Evolutionary conservation across 768 basidiomycete genomes (phyloP).

Genomic region (Terana coerulea): DNA sequence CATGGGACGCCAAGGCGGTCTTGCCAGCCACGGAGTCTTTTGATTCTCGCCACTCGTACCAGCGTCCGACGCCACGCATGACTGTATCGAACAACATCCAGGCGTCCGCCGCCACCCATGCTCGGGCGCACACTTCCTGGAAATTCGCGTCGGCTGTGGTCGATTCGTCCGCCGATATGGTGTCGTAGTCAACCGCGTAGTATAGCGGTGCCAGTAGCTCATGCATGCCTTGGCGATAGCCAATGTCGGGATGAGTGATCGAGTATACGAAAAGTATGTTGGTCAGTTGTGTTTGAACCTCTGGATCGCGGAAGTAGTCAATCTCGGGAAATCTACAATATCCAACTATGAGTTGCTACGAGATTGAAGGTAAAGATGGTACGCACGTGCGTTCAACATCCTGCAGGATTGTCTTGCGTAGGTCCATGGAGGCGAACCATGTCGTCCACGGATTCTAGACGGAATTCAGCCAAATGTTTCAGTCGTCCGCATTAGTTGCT

Average conservation of each 20-base stretch:
- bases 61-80: slow-evolving; percentile 76
- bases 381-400: slow-evolving; percentile 95
- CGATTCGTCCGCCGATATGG: slow-evolving; percentile 41
- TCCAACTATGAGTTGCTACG: background rate
- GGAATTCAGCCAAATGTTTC: background rate
- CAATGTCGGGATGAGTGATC: slow-evolving; percentile 72
- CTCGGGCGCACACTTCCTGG: slow-evolving; percentile 57
- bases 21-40: slow-evolving; percentile 10
- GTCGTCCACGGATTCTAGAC: slow-evolving; percentile 89
- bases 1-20: slow-evolving; percentile 41
- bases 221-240: slow-evolving; percentile 99
- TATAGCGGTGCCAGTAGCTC: slow-evolving; percentile 89
- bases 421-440: slow-evolving; percentile 88
- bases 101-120: slow-evolving; percentile 81
- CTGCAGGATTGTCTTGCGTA: slow-evolving; percentile 85
- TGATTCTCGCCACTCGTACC: slow-evolving; percentile 52
- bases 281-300: slow-evolving; percentile 76
- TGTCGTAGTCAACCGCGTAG: slow-evolving; percentile 81
- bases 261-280: slow-evolving; percentile 88
- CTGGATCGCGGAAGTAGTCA: slow-evolving; percentile 74
- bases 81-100: slow-evolving; percentile 78
- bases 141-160: slow-evolving; percentile 36
- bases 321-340: slow-evolving; percentile 87
- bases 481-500: background rate
- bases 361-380: background rate